Base-by-base conservation (phyloP, 108 stramenopile species). In the Cylindrotheca closterium region DNA sequence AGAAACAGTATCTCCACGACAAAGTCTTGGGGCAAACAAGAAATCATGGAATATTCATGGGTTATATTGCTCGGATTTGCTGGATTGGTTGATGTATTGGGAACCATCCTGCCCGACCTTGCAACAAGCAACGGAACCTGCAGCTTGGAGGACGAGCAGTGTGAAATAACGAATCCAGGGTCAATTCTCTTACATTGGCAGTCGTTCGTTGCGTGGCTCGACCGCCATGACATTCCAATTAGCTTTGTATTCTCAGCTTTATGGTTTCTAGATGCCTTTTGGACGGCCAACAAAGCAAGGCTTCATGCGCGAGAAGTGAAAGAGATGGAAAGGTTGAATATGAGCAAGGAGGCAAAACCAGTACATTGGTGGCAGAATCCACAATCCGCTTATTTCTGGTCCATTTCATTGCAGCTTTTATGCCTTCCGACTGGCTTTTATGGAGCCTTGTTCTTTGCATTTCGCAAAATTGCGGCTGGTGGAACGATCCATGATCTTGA, bases 391-490 rank as follows among this genome's bases (percentile, higher is more conserved):
- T 81, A 73, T 33, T 67, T 55, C 33, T 32, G 59, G 19, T 47
- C 58, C n/a, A 70, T 81, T 8, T 1, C 53, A 5, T 22, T 74
- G 5, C 77, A 77, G 37, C 30, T 82, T 27, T 27, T 77, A 0
- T 50, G 77, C 2, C 60, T 82, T 19, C 81, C 81, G 12, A 62
- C 78, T 2, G 81, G 81, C 22, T 82, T 76, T 48, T 82, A 73
- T 46, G 21, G 65, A n/a, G 25, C 70, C 21, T 4, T 65, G 7
- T 79, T 31, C 47, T 65, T 52, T 45, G 1, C 50, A 0, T 28
- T 60, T 5, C 18, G 47, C 47, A 34, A 56, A 4, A 26, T 37
- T 33, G 42, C 32, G 5, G 15, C 18, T 30, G 56, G 67, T 8
- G 53, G 51, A n/a, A 24, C 30, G 57, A 47, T 58, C 10, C 47